Base-by-base conservation (phyloP, 192 early-diverging fungal genomes). In the Dimargaris verticillata region DNA sequence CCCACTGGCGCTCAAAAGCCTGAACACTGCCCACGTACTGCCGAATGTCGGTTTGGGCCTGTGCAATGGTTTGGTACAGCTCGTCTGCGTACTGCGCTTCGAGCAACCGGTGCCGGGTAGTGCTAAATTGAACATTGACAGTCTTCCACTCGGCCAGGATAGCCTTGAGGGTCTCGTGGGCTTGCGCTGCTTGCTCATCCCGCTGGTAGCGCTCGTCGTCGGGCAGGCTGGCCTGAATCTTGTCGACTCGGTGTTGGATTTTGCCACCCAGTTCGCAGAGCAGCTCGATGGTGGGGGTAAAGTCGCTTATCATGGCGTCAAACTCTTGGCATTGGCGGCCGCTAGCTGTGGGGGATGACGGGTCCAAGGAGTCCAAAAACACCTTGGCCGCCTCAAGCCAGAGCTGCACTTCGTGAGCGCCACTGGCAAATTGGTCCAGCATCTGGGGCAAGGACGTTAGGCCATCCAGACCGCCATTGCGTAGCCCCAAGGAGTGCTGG, bases 361-460 rank as follows among this genome's bases (percentile, higher is more conserved):
- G n/a, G 33, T 61, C 61, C 17, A 61, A 15, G 3, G 61, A 61
- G 29, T 50, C 45, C 25, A 61, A 29, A 20, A 26, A 61, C 45
- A 61, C 45, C 25, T 48, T 61, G 61, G 61, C 61, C 15, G 61
- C 61, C 41, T 61, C 61, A 20, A 61, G 28, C 61, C 61, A 61
- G n/a, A 61, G 49, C 28, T 61, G 26, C 5, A 61, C 61, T 29
- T 61, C 48, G 17, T 42, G 61, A 17, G 61, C 61, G 0, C 61
- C 61, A 20, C 61, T 29, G 29, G 13, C 24, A 28, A 61, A 61
- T 20, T 61, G 45, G 45, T 61, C 61, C 15, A 61, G 61, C 61
- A 61, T 50, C 20, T 61, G 47, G 28, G 61, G 61, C n/a, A 61
- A 33, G 22, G 61, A 51, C 46, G 33, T 38, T 38, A 38, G 33